Percentiles rank a stretch among this genome's conserved stretches.
Evolutionary conservation across 768 basidiomycete genomes (phyloP).

Genomic region (Lepiota brunneoincarnata): DNA sequence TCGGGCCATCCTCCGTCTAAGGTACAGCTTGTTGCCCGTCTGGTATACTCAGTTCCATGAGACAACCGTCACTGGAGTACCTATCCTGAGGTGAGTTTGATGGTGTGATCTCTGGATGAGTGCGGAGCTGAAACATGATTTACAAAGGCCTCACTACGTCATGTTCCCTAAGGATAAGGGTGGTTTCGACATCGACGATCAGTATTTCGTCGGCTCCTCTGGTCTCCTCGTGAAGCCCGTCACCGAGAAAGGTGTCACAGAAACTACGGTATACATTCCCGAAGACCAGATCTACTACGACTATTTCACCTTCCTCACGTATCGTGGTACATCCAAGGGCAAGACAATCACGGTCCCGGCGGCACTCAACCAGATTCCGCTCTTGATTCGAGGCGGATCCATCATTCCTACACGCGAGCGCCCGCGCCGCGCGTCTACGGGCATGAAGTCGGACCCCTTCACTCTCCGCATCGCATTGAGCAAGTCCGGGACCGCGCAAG

Average conservation of each 20-base stretch:
- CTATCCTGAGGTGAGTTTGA: slow-evolving; percentile 68
- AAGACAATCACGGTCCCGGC: slow-evolving; percentile 75
- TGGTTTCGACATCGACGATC: slow-evolving; percentile 91
- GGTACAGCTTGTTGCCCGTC: slow-evolving; percentile 85
- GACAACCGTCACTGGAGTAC: slow-evolving; percentile 75
- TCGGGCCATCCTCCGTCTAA: slow-evolving; percentile 71
- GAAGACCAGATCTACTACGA: slow-evolving; percentile 95
- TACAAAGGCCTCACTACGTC: slow-evolving; percentile 86
- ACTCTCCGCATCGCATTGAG: slow-evolving; percentile 83
- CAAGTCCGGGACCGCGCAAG: slow-evolving; percentile 55
- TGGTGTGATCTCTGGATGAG: not conserved
- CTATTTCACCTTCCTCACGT: slow-evolving; percentile 73
- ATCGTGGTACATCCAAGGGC: slow-evolving; percentile 65
- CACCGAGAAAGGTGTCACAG: slow-evolving; percentile 65
- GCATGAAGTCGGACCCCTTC: slow-evolving; percentile 93
- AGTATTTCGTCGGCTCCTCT: slow-evolving; percentile 87
- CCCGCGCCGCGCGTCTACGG: slow-evolving; percentile 76
- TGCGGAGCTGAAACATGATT: not conserved
- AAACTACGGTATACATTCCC: slow-evolving; percentile 70
- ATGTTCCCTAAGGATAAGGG: slow-evolving; percentile 85
- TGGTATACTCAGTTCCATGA: slow-evolving; percentile 99
- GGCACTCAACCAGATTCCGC: slow-evolving; percentile 75
- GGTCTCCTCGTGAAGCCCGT: slow-evolving; percentile 93
- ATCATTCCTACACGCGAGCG: slow-evolving; percentile 87
- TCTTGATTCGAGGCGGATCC: slow-evolving; percentile 88